Evolutionary conservation across 495 filamentous ascomycete genomes (phyloP), one percentile per base, ranked within the genome.

Genomic region (Neurospora intermedia): DNA sequence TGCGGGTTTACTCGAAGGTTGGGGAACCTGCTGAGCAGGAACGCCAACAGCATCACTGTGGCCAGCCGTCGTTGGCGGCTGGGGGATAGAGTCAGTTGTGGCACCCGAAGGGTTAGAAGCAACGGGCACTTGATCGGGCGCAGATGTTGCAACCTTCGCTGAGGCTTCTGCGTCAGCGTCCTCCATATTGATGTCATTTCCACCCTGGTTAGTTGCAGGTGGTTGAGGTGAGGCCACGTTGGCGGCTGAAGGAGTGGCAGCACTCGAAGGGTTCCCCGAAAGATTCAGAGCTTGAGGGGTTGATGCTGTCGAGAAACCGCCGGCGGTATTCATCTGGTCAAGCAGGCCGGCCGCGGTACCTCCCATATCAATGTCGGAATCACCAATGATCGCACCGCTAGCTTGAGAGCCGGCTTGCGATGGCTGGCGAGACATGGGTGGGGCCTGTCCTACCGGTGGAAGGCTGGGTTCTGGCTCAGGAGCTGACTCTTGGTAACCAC

Each of bases 281-380:
- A 81, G 71, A 39, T 83, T 82, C 23, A 66, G 54, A 6, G 82
- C 76, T 71, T 85, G 85, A 8, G 85, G 85, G 10, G 82, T 84
- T 1, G 86, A 86, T 38, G 83, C 83, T 16, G 85, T 82, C 23
- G 88, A 87, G 70, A 85, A 83, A 70, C 86, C 87, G 15, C 54
- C 54, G 27, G 54, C 54, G 27, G 82, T 82, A 75, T 88, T 84
- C 79, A 91, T 90, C 75, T 91, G 89, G 78, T 91, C 87, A 9
- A 91, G 82, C 23, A 91, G 81, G 70, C 88, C 85, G 46, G 87
- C 89, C 2, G 85, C 87, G 1, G 87, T 88, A 41, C 88, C 85
- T 40, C 88, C 90, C 88, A 92, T 89, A 72, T 90, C 86, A 74
- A 92, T 86, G 77, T 92, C 91, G 13, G 84, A 83, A 76, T 89